Conservation (phyloP, 176 grass and related monocot genomes). For the Poa annua region DNA sequence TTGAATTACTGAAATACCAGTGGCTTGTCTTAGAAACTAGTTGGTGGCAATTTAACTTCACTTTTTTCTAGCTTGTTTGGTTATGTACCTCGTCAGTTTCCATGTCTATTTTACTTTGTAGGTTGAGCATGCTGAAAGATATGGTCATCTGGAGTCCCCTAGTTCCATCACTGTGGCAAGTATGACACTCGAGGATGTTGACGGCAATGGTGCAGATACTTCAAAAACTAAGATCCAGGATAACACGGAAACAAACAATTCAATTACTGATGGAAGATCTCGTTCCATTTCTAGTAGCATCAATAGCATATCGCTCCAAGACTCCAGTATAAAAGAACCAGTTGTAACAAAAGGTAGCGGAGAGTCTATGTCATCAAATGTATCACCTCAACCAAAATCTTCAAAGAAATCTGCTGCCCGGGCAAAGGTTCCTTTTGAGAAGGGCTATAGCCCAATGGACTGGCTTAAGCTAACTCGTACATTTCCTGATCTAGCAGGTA, state of each 20-base stretch:
- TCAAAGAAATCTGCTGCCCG: conserved; percentile 59
- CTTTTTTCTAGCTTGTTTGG: conserved; percentile 4
- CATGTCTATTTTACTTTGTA: conserved; percentile 38
- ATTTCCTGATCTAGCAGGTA: conserved; percentile 91
- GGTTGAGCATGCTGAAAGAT: conserved; percentile 53
- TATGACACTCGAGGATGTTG: conserved; percentile 61
- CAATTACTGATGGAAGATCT: conserved; percentile 31
- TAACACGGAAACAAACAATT: conserved; percentile 12
- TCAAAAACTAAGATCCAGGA: conserved; percentile 26
- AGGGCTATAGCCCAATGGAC: conserved; percentile 92
- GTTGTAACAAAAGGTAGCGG: conserved; percentile 24
- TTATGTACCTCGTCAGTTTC: background rate
- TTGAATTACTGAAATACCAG: background rate
- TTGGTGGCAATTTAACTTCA: background rate
- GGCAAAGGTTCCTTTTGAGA: conserved; percentile 91
- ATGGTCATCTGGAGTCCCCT: conserved; percentile 63
- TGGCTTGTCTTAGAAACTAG: conserved; percentile 5
- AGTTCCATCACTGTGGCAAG: conserved; percentile 63
- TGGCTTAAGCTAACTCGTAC: conserved; percentile 87
- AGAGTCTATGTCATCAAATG: conserved; percentile 41
- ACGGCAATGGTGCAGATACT: background rate
- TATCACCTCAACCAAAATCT: conserved; percentile 54
- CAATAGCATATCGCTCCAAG: background rate
- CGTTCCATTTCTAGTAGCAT: conserved; percentile 34
- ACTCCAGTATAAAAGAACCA: conserved; percentile 37